phyloP scores from a whole-genome alignment of 1,284 basidiomycete species.

The Naganishia sp. region DNA sequence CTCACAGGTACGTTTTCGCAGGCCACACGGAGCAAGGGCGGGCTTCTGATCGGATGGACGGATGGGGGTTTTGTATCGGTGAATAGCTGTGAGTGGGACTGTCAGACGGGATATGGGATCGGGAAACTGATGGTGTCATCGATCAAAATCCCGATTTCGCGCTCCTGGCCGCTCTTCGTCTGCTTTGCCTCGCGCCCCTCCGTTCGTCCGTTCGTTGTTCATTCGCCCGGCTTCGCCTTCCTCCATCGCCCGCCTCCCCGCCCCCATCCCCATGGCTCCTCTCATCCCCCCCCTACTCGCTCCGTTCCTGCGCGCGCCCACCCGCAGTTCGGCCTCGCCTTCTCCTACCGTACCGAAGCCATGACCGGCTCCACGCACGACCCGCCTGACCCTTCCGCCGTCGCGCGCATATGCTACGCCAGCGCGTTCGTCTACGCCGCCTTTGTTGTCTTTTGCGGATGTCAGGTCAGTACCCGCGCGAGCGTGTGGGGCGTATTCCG shows the following conservation, averaged over 20 bases:
- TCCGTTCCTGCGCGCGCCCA: neutral
- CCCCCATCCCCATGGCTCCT: too few species aligned
- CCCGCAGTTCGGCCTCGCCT: constrained; percentile 34
- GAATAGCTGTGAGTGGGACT: neutral
- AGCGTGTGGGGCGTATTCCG: neutral
- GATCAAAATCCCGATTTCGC: neutral
- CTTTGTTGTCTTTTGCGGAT: constrained; percentile 58
- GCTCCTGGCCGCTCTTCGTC: too few species aligned
- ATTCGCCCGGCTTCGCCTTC: too few species aligned
- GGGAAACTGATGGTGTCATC: too few species aligned
- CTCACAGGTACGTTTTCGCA: constrained; percentile 50
- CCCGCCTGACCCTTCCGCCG: constrained; percentile 55
- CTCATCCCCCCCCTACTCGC: too few species aligned
- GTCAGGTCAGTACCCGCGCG: constrained; percentile 52
- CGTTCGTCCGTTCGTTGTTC: too few species aligned
- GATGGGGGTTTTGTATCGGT: neutral
- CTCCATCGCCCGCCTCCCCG: too few species aligned
- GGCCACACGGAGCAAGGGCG: neutral
- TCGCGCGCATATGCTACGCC: constrained; percentile 57
- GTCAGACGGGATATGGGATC: too few species aligned
- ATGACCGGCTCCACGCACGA: constrained; percentile 58
- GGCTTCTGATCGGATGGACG: neutral
- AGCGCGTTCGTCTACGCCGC: constrained; percentile 58
- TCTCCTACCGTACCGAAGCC: constrained; percentile 45
- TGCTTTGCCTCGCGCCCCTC: too few species aligned